Conservation (phyloP, 1,139 yeast species). For the Chernovozyma aurita region DNA sequence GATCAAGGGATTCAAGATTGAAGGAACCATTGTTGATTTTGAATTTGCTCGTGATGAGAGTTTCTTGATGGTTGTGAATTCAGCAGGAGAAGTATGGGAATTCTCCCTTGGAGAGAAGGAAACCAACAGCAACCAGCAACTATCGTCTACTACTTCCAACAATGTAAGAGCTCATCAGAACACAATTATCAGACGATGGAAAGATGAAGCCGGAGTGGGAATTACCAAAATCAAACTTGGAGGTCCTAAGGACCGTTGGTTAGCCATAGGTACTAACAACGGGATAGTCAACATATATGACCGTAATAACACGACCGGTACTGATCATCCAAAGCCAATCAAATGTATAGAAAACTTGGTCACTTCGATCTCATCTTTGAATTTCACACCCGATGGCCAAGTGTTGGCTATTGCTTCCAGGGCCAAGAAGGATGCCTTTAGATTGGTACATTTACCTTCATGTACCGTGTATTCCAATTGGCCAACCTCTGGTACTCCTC, state of each 20-base stretch:
- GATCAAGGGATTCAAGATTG: constrained; percentile 81
- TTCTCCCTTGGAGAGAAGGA: constrained; percentile 49
- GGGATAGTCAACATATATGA: constrained; percentile 92
- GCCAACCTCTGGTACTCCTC: constrained; percentile 97
- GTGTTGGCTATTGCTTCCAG: constrained; percentile 80
- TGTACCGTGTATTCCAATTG: constrained; percentile 87
- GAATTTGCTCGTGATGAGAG: constrained; percentile 61
- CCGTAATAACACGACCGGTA: constrained; percentile 25
- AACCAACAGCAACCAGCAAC: too few species aligned
- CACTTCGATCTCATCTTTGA: constrained; percentile 70
- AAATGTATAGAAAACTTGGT: constrained; percentile 74
- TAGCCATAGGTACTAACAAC: constrained; percentile 83
- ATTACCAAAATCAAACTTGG: constrained; percentile 77
- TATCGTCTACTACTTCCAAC: neutral
- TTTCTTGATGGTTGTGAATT: constrained; percentile 58
- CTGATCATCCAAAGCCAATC: constrained; percentile 38
- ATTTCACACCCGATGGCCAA: constrained; percentile 87
- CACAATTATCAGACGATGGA: constrained; percentile 62
- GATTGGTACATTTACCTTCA: constrained; percentile 83
- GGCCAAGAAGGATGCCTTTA: constrained; percentile 80
- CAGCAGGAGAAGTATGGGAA: constrained; percentile 91
- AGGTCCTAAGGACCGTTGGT: constrained; percentile 73
- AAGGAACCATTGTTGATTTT: constrained; percentile 78
- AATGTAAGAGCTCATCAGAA: neutral
- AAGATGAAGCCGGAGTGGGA: constrained; percentile 82